Evolutionary conservation across 768 basidiomycete genomes (phyloP).

Genomic region (Phallus indusiatus): DNA sequence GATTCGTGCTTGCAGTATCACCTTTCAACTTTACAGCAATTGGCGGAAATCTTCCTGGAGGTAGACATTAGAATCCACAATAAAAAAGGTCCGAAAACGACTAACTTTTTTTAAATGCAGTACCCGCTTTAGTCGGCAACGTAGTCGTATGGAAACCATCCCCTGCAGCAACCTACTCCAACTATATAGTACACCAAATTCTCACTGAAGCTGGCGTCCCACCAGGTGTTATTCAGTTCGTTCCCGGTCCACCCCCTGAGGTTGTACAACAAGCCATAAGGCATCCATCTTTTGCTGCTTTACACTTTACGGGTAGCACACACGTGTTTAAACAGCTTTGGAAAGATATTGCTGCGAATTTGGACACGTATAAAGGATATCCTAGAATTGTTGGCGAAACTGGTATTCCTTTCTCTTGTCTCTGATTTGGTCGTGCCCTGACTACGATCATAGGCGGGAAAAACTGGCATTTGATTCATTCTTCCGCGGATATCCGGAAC

Average conservation of each 20-base stretch:
- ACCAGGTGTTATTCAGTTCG: conserved; percentile 92
- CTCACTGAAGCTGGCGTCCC: conserved; percentile 92
- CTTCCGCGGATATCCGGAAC: conserved; percentile 76
- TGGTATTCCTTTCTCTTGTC: conserved; percentile 25
- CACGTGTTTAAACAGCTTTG: conserved; percentile 91
- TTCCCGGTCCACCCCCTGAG: conserved; percentile 79
- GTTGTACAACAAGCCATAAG: conserved; percentile 79
- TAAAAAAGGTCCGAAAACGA: conserved; percentile 5
- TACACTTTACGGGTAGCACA: conserved; percentile 97
- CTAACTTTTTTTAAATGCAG: conserved; percentile 25
- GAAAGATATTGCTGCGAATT: conserved; percentile 87
- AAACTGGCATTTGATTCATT: conserved; percentile 94
- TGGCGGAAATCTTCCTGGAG: conserved; percentile 84
- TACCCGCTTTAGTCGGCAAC: conserved; percentile 91
- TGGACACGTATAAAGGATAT: conserved; percentile 82
- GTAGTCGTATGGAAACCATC: conserved; percentile 97
- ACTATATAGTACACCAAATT: conserved; percentile 87
- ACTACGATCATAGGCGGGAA: conserved; percentile 62
- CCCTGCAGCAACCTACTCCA: conserved; percentile 89
- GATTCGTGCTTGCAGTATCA: conserved; percentile 94
- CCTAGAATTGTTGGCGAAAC: conserved; percentile 98
- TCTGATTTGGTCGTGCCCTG: neutral
- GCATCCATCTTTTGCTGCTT: conserved; percentile 70
- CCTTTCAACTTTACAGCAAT: conserved; percentile 99
- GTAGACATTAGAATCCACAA: conserved; percentile 25